These are phyloP conservation scores for Neurospora tetrasperma DNA, from an alignment of 495 filamentous ascomycete genomes.

Conservation along the genomic window DNA sequence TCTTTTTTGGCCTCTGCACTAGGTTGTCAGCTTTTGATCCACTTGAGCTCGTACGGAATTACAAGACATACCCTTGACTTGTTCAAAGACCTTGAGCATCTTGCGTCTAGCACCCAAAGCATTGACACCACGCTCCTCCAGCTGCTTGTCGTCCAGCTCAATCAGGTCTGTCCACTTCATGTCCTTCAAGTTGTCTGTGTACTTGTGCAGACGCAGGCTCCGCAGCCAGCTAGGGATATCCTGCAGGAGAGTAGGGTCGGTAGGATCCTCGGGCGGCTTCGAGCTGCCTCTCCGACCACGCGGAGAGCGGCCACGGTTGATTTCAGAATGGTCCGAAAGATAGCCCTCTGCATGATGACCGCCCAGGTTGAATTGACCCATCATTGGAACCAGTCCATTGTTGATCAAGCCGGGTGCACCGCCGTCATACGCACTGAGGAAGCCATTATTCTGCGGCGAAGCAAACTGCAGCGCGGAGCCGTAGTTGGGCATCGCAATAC, in stretches of 20 bases:
- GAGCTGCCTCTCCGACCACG: constrained; percentile 88
- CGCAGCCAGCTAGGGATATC: constrained; percentile 95
- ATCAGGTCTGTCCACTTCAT: constrained; percentile 93
- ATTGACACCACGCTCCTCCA: constrained; percentile 91
- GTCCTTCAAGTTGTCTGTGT: constrained; percentile 96
- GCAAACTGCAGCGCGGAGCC: constrained; percentile 65
- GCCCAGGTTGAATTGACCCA: constrained; percentile 59
- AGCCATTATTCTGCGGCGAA: constrained; percentile 91
- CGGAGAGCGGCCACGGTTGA: constrained; percentile 81
- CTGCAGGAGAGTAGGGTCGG: constrained; percentile 79
- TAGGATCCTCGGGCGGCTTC: constrained; percentile 96
- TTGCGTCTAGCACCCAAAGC: constrained; percentile 91
- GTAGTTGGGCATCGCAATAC: constrained; percentile 67
- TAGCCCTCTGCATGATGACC: constrained; percentile 64
- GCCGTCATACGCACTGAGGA: constrained; percentile 79
- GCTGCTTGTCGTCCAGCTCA: constrained; percentile 82
- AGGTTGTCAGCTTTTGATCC: constrained; percentile 5
- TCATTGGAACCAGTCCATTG: constrained; percentile 61
- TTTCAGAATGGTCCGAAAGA: constrained; percentile 87
- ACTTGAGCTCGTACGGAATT: background rate
- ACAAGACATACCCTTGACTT: constrained; percentile 58
- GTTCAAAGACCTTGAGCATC: constrained; percentile 98
- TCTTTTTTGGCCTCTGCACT: constrained; percentile 19
- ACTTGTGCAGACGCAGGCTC: constrained; percentile 92
- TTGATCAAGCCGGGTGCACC: constrained; percentile 55